Evolutionary conservation across 2,329 filamentous ascomycete genomes (phyloP).

Genomic region (Lasiodiplodia sp.): DNA sequence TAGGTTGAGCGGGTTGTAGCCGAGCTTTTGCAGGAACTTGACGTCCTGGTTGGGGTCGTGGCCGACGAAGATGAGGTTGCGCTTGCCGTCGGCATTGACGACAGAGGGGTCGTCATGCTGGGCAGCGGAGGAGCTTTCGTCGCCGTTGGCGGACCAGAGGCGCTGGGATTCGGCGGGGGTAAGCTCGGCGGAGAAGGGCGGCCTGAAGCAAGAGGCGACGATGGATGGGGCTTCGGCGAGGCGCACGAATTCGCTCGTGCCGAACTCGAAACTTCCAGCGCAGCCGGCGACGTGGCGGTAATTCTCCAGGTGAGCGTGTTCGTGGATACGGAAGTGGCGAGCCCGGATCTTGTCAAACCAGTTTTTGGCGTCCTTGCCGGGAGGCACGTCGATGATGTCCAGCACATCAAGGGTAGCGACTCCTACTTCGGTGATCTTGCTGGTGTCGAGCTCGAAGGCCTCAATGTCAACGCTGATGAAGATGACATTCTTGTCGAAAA

Average conservation of each 20-base stretch:
- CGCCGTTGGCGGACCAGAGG: conserved; percentile 7
- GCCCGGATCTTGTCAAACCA: conserved; percentile 74
- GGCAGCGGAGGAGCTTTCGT: neutral
- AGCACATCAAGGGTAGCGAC: conserved; percentile 80
- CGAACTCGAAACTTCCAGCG: conserved; percentile 78
- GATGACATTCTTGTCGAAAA: conserved; percentile 64
- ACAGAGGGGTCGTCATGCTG: conserved; percentile 11
- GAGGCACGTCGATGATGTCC: conserved; percentile 61
- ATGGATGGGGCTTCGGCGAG: conserved; percentile 53
- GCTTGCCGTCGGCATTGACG: conserved; percentile 44
- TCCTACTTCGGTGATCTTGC: conserved; percentile 83
- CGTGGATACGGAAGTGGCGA: conserved; percentile 78
- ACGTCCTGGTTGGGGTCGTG: conserved; percentile 76
- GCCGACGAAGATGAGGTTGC: conserved; percentile 78
- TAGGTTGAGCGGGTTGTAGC: conserved; percentile 65
- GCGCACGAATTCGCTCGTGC: conserved; percentile 63
- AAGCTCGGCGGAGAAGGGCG: conserved; percentile 57
- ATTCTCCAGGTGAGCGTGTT: conserved; percentile 73
- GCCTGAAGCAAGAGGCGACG: conserved; percentile 63
- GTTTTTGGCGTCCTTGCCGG: conserved; percentile 66
- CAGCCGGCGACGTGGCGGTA: conserved; percentile 72
- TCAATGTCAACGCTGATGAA: conserved; percentile 86
- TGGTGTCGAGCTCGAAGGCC: conserved; percentile 72
- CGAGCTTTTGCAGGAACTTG: conserved; percentile 69
- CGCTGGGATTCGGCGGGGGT: conserved; percentile 3